Percentiles rank a stretch among this genome's conserved stretches.
phyloP scores from a whole-genome alignment of 352 stramenopile genomes.

The Globisporangium sylvaticum region DNA sequence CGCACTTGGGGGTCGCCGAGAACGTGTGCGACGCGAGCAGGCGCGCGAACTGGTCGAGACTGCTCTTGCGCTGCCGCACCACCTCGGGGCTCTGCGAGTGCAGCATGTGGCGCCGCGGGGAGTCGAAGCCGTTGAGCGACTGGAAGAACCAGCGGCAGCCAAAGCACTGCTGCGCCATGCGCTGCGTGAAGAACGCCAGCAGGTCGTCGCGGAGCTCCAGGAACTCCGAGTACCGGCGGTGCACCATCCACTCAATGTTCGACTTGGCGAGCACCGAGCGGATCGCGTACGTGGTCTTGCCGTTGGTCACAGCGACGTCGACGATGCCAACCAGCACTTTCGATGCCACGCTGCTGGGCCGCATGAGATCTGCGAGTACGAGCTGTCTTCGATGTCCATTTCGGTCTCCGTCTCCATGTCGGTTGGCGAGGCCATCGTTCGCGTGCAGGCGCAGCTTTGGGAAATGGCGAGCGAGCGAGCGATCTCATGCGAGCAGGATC shows the following conservation, averaged over 20 bases:
- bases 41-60: conserved; percentile 51
- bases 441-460: not conserved
- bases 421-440: not conserved
- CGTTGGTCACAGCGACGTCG: conserved; percentile 12
- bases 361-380: conserved; percentile 53
- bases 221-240: conserved; percentile 75
- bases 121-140: conserved; percentile 52
- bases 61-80: conserved; percentile 41
- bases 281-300: conserved; percentile 46
- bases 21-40: conserved; percentile 71
- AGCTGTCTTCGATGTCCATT: conserved; percentile 17
- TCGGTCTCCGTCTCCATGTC: not conserved
- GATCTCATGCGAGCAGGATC: not conserved
- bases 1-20: conserved; percentile 69
- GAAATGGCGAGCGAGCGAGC: not conserved
- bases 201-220: conserved; percentile 46
- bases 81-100: conserved; percentile 37
- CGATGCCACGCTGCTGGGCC: conserved; percentile 33
- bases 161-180: conserved; percentile 57
- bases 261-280: conserved; percentile 35
- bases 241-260: conserved; percentile 50
- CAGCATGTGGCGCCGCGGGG: conserved; percentile 60
- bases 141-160: conserved; percentile 70
- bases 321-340: conserved; percentile 51
- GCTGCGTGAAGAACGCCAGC: conserved; percentile 39